A percentile compares a stretch with the other conserved stretches of the same genome.
Evolutionary conservation across 495 filamentous ascomycete species (phyloP).

Genomic region (Hypomontagnella monticulosa): DNA sequence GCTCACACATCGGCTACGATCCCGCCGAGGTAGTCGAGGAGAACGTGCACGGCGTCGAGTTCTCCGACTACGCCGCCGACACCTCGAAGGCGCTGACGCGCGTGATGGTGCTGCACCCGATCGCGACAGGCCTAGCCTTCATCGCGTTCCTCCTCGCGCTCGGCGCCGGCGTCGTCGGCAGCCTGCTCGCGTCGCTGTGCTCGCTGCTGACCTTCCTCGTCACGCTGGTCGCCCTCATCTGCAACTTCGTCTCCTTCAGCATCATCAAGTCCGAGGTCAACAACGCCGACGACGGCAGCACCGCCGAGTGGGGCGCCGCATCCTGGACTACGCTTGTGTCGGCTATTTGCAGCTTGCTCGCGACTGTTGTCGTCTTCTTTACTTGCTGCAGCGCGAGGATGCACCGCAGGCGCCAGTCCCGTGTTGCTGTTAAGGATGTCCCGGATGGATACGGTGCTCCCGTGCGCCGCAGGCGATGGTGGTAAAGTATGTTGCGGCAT

Average conservation of each 20-base stretch:
- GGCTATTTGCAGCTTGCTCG: constrained; percentile 62
- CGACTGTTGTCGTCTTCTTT: constrained; percentile 64
- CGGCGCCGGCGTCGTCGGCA: constrained; percentile 63
- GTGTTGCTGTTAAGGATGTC: constrained; percentile 8
- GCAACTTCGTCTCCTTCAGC: constrained; percentile 65
- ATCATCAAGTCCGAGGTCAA: constrained; percentile 63
- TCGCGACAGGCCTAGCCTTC: constrained; percentile 66
- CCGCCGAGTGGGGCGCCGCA: constrained; percentile 57
- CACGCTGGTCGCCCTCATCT: constrained; percentile 62
- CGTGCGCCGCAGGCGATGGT: constrained; percentile 17
- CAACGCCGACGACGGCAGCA: constrained; percentile 44
- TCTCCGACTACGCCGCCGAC: constrained; percentile 54
- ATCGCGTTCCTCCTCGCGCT: constrained; percentile 66
- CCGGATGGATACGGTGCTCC: constrained; percentile 31
- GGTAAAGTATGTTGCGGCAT: constrained; percentile 10
- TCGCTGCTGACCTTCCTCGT: constrained; percentile 63
- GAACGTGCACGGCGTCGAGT: constrained; percentile 47
- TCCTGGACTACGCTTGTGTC: constrained; percentile 63
- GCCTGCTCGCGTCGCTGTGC: constrained; percentile 59
- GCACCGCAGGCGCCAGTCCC: constrained; percentile 40
- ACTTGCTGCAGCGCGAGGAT: constrained; percentile 62
- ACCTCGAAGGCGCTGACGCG: constrained; percentile 61
- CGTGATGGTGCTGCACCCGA: constrained; percentile 69
- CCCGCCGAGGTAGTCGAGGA: constrained; percentile 54
- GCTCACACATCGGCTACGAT: constrained; percentile 62